Evolutionary conservation across 2,329 filamentous ascomycete genomes (phyloP).

Genomic region (Graphilbum ipis-grandicollis): DNA sequence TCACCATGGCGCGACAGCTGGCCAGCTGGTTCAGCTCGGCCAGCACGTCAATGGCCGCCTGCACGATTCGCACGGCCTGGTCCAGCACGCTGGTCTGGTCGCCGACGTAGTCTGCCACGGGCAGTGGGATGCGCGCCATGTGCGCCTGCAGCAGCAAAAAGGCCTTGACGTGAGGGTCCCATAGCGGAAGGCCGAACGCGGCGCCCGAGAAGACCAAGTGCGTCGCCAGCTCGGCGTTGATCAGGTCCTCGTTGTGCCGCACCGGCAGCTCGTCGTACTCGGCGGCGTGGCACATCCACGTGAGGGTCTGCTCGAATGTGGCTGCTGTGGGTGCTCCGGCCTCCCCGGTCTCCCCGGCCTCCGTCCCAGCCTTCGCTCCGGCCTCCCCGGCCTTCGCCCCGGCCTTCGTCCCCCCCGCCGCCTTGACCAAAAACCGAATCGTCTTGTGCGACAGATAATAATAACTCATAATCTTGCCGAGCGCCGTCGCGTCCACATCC

Average conservation of each 20-base stretch:
- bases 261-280: slow-evolving; percentile 98
- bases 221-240: slow-evolving; percentile 77
- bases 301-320: slow-evolving; percentile 64
- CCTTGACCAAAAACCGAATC: slow-evolving; percentile 63
- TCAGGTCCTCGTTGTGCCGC: slow-evolving; percentile 93
- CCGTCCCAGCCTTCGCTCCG: slow-evolving; percentile 29
- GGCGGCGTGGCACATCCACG: slow-evolving; percentile 83
- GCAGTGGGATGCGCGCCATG: slow-evolving; percentile 81
- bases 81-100: slow-evolving; percentile 83
- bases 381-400: not conserved
- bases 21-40: slow-evolving; percentile 74
- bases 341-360: no score
- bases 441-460: slow-evolving; percentile 96
- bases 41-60: slow-evolving; percentile 85
- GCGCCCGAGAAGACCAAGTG: slow-evolving; percentile 48
- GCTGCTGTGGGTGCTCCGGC: no score
- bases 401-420: slow-evolving; percentile 32
- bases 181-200: slow-evolving; percentile 66
- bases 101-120: slow-evolving; percentile 92
- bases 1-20: slow-evolving; percentile 67
- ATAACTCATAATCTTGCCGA: slow-evolving; percentile 98
- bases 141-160: slow-evolving; percentile 89
- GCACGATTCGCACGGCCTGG: slow-evolving; percentile 90
- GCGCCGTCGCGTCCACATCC: slow-evolving; percentile 72
- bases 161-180: slow-evolving; percentile 96